A percentile compares a stretch with the other conserved stretches of the same genome.
These are phyloP conservation scores for Fomitiporia mediterranea DNA, from an alignment of 1,284 basidiomycete genomes.

Conservation along the genomic window DNA sequence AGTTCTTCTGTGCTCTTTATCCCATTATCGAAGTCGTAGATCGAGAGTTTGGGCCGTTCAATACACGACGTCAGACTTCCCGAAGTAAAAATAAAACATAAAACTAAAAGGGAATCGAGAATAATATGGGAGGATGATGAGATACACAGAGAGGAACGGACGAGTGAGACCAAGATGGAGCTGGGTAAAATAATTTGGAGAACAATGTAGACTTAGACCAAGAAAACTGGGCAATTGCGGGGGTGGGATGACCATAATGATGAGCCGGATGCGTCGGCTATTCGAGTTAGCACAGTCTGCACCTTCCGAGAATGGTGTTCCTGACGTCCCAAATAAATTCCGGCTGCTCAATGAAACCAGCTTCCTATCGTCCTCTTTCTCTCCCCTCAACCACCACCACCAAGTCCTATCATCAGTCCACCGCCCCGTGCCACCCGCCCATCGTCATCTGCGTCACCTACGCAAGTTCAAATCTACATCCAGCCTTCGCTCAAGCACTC, in stretches of 20 bases:
- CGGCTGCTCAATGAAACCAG: not conserved
- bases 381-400: not conserved
- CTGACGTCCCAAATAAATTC: constrained; percentile 1
- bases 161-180: not conserved
- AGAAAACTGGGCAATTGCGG: too few relatives aligned
- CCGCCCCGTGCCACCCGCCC: not conserved
- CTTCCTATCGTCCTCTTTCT: not conserved
- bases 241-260: constrained; percentile 3
- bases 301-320: not conserved
- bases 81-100: not conserved
- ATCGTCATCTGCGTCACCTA: not conserved
- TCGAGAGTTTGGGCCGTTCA: too few relatives aligned
- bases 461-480: not conserved
- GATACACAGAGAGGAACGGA: not conserved
- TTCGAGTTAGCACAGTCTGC: not conserved
- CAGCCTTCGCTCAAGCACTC: not conserved
- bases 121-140: not conserved
- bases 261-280: constrained; percentile 1
- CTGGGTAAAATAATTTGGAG: too few relatives aligned
- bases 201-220: too few relatives aligned
- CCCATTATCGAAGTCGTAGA: too few relatives aligned
- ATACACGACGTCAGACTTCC: too few relatives aligned
- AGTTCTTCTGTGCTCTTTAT: too few relatives aligned
- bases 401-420: not conserved
- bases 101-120: not conserved